Conservation (phyloP, 2,329 filamentous ascomycete genomes). For the Septoria linicola region DNA sequence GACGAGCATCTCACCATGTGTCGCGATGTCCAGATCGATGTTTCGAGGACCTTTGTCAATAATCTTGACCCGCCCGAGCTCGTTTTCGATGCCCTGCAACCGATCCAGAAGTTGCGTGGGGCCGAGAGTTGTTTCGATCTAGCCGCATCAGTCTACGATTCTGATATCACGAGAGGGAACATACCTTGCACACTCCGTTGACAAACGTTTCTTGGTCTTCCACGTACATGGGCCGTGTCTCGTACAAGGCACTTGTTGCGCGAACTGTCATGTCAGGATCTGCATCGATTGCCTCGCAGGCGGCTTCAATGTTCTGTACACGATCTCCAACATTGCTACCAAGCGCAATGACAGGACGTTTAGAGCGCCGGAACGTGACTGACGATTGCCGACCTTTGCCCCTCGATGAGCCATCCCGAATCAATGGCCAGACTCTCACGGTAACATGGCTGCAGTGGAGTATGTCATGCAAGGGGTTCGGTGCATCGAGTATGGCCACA, state of each 20-base stretch:
- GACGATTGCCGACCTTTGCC: too few relatives aligned
- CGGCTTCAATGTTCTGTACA: slow-evolving; percentile 78
- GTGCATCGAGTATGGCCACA: background rate
- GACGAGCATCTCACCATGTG: slow-evolving; percentile 70
- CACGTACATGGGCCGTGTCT: slow-evolving; percentile 97
- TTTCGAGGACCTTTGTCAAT: slow-evolving; percentile 93
- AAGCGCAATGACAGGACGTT: slow-evolving; percentile 74
- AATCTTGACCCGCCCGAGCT: slow-evolving; percentile 75
- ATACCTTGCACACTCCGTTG: slow-evolving; percentile 88
- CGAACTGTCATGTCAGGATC: slow-evolving; percentile 68
- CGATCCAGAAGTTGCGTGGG: slow-evolving; percentile 75
- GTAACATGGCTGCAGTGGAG: too few relatives aligned
- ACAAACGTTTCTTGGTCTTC: slow-evolving; percentile 83
- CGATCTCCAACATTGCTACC: slow-evolving; percentile 92
- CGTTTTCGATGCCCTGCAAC: slow-evolving; percentile 79
- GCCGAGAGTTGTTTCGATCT: slow-evolving; percentile 77
- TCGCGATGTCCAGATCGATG: slow-evolving; percentile 88
- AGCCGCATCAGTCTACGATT: background rate
- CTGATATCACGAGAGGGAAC: slow-evolving; percentile 35
- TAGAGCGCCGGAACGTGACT: too few relatives aligned
- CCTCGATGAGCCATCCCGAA: too few relatives aligned
- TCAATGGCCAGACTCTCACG: too few relatives aligned
- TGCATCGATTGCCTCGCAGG: slow-evolving; percentile 72
- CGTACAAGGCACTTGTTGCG: slow-evolving; percentile 84
- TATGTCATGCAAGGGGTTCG: background rate